A percentile compares a stretch with the other conserved stretches of the same genome.
Conservation (phyloP, 2,329 filamentous ascomycete species). For the Chrysosporium queenslandicum region DNA sequence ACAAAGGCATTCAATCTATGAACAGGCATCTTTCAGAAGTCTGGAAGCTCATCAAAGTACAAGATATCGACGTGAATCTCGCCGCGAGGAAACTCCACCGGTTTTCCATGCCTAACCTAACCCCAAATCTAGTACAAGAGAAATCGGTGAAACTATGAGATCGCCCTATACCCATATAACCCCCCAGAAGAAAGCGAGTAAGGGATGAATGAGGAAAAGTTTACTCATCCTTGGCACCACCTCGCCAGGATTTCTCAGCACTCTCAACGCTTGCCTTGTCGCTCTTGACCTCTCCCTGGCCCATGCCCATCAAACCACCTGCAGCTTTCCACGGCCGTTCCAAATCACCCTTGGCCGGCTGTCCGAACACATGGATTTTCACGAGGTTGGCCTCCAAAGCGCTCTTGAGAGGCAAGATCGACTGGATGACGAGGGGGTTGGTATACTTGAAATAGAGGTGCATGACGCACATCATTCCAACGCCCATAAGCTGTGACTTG, state of each 20-base stretch:
- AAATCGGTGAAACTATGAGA: neutral
- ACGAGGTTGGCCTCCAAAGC: slow-evolving; percentile 90
- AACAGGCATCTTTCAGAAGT: too few species aligned
- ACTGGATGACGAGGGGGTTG: slow-evolving; percentile 97
- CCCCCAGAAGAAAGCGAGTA: slow-evolving; percentile 1
- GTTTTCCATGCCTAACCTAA: neutral
- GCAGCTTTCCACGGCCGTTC: slow-evolving; percentile 90
- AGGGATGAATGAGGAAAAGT: neutral
- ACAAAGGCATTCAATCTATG: too few species aligned
- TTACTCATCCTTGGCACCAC: slow-evolving; percentile 44
- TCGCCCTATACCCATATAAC: neutral
- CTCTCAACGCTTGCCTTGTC: slow-evolving; percentile 67
- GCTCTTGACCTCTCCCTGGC: slow-evolving; percentile 62
- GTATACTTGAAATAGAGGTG: slow-evolving; percentile 99
- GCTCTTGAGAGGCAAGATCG: slow-evolving; percentile 93
- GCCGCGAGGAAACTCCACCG: too few species aligned
- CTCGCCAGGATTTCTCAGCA: slow-evolving; percentile 42
- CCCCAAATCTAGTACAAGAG: neutral
- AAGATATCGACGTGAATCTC: too few species aligned
- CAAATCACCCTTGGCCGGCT: slow-evolving; percentile 78
- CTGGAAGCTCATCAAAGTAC: too few species aligned
- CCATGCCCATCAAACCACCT: slow-evolving; percentile 71
- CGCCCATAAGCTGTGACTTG: slow-evolving; percentile 87
- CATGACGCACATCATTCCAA: slow-evolving; percentile 98
- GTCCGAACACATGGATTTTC: slow-evolving; percentile 87